These are phyloP conservation scores for Testicularia cyperi DNA, from an alignment of 1,284 basidiomycete genomes.

Conservation along the genomic window DNA sequence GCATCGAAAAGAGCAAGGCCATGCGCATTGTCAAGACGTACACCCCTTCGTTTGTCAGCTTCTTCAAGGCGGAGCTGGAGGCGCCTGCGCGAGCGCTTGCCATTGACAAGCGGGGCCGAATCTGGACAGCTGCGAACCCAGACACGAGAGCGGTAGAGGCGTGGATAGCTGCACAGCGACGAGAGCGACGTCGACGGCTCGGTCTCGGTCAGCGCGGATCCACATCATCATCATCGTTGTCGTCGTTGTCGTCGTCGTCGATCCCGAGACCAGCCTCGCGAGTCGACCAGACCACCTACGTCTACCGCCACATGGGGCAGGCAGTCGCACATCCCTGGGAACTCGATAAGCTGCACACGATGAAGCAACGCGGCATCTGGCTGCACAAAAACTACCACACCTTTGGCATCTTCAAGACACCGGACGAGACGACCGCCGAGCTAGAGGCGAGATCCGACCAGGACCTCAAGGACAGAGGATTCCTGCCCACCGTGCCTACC, in stretches of 20 bases:
- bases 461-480: conserved; percentile 17
- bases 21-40: conserved; percentile 27
- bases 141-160: conserved; percentile 16
- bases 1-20: conserved; percentile 9
- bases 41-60: conserved; percentile 41
- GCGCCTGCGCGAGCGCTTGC: conserved; percentile 24
- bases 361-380: conserved; percentile 26
- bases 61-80: conserved; percentile 14
- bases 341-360: conserved; percentile 17
- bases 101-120: conserved; percentile 28
- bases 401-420: conserved; percentile 27
- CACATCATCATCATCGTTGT: too few relatives aligned
- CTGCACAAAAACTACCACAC: conserved; percentile 34
- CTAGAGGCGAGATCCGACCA: conserved; percentile 16
- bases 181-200: conserved; percentile 14
- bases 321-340: conserved; percentile 41
- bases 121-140: conserved; percentile 35
- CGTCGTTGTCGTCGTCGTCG: neutral
- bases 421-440: conserved; percentile 21
- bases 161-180: conserved; percentile 25
- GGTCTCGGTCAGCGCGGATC: conserved; percentile 6
- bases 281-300: conserved; percentile 40
- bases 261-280: conserved; percentile 16
- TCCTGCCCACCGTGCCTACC: conserved; percentile 38
- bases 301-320: conserved; percentile 28